Evolutionary conservation across 208 protist species (phyloP).

Genomic region (Acanthamoeba castellanii): DNA sequence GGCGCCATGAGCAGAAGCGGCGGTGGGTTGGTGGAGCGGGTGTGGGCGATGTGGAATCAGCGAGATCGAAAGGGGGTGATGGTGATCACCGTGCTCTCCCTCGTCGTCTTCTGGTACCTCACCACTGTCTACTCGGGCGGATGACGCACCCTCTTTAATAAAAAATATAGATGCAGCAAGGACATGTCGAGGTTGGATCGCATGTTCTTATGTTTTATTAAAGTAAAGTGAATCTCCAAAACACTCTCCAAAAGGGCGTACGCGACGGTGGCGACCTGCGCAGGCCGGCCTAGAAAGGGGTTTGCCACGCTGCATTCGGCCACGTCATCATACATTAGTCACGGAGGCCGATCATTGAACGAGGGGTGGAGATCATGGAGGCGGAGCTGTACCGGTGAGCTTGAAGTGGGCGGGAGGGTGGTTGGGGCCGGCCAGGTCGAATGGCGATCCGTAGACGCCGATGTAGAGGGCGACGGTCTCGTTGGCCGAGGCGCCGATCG

Average conservation of each 20-base stretch:
- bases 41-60: background rate
- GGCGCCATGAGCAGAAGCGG: background rate
- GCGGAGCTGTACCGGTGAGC: background rate
- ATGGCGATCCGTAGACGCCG: conserved; percentile 33
- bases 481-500: too few species aligned
- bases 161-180: too few species aligned
- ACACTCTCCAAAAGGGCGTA: too few species aligned
- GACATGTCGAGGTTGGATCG: background rate
- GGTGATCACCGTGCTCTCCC: conserved; percentile 3
- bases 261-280: too few species aligned
- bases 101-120: conserved; percentile 11
- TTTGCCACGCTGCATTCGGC: background rate
- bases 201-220: too few species aligned
- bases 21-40: background rate
- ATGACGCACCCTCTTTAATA: too few species aligned
- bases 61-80: background rate
- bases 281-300: conserved; percentile 19
- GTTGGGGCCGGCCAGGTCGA: background rate
- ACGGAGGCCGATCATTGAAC: background rate
- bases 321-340: background rate
- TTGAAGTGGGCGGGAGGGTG: background rate
- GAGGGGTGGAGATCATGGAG: background rate
- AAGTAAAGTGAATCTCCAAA: too few species aligned
- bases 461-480: conserved; percentile 16
- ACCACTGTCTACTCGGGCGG: background rate